These are phyloP conservation scores for Neckera pumila DNA, from an alignment of 225 moss, liverwort and hornwort genomes.

Conservation along the genomic window DNA sequence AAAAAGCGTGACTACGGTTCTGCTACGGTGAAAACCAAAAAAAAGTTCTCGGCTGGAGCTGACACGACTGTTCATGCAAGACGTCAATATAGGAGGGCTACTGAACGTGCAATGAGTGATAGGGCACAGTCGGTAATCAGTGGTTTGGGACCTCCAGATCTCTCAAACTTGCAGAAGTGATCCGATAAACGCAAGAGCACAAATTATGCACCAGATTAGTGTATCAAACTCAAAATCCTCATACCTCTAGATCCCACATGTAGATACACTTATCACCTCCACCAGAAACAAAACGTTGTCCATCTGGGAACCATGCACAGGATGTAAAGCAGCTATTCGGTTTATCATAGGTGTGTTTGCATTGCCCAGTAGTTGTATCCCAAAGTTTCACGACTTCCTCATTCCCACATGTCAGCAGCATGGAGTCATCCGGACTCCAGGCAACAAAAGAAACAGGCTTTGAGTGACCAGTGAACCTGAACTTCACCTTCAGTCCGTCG, in stretches of 20 bases:
- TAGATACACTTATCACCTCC: slow-evolving; percentile 98
- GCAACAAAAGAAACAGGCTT: slow-evolving; percentile 97
- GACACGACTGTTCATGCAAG: not conserved
- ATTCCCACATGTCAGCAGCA: slow-evolving; percentile 91
- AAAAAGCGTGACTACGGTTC: not conserved
- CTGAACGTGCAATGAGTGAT: not conserved
- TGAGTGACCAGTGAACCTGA: slow-evolving; percentile 63
- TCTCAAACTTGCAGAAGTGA: not conserved
- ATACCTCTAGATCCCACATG: slow-evolving; percentile 86
- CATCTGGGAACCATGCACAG: slow-evolving; percentile 99
- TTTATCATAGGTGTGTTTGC: slow-evolving; percentile 90
- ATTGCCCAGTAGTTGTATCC: slow-evolving; percentile 74
- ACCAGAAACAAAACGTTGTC: slow-evolving; percentile 81
- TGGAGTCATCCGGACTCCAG: slow-evolving; percentile 95
- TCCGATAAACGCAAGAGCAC: not conserved
- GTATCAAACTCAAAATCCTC: not conserved
- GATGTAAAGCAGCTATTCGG: slow-evolving; percentile 75
- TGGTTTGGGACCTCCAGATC: not conserved
- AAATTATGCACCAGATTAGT: not conserved
- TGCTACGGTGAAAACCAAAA: not conserved
- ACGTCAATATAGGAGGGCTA: not conserved
- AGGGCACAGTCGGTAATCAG: not conserved
- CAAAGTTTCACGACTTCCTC: slow-evolving; percentile 95
- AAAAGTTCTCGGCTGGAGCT: not conserved
- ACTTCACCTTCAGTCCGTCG: slow-evolving; percentile 63